Base-by-base conservation (phyloP, 768 basidiomycete species). In the Hericium coralloides region DNA sequence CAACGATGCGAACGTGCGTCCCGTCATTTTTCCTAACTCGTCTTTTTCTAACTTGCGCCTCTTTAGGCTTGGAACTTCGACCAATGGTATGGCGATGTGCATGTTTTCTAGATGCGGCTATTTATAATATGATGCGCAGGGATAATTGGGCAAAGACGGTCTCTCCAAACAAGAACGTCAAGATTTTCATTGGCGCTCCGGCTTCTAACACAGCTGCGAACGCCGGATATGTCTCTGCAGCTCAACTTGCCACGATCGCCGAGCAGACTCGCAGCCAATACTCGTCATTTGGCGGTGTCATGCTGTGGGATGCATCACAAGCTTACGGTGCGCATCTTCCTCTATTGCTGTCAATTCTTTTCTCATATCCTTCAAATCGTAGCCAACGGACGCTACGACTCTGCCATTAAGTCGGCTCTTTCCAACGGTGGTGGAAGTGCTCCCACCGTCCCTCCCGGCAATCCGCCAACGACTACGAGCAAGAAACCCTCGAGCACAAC, bases 101-200 rank as follows among this genome's bases (percentile, higher is more conserved):
- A 14, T 10, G 15, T 4, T 36, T 31, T 20, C 17, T 25, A 12
- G 20, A 17, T 23, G 38, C 26, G 37, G 9, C 54, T 12, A 45
- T 52, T 3, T 20, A 22, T 26, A 22, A 12, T 4, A 8, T 38
- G 26, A 38, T 45, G 18, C n/a, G 38, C 56, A 83, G 84, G 84
- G 83, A 85, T 61, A 73, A 75, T 65, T 85, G 83, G 84, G 84
- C 85, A 23, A 78, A 78, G 54, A 76, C 70, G 15, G 71, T 73
- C 3, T 83, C 82, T 52, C 76, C 77, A 0, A 85, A 84, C 71
- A 73, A 70, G 58, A 77, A 82, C 60, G 80, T 84, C 31, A 84
- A 84, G 66, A 71, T 87, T 18, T 85, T 79, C 69, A 79, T 87
- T 54, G 84, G 83, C 49, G 82, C 80, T 39, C 83, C 85, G 4